Evolutionary conservation across 441 rosid species (phyloP), one percentile per base, ranked within the genome.

Genomic region (Lepidium campestre): DNA sequence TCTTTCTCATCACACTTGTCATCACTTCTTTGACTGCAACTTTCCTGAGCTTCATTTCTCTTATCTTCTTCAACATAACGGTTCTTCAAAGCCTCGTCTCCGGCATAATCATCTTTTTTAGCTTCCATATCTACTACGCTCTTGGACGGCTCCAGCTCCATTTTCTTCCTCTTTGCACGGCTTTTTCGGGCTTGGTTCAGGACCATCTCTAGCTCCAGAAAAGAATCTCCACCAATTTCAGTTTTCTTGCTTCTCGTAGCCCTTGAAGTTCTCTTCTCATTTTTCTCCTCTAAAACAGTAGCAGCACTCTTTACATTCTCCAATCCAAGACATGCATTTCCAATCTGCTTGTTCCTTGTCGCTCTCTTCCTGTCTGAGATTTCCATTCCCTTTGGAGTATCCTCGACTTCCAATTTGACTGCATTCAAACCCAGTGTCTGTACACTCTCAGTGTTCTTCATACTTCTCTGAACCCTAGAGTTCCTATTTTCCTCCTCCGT

Each of bases 391-490:
- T 34, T 49, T 19, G 57, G 66, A 11, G 53, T 67, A 53, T 56
- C 69, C 45, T 53, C 74, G 12, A 25, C 29, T 15, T 76, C 81
- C 53, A 48, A 10, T 42, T 52, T 68, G 3, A 67, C 12, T 5
- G 75, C 41, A 6, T 65, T 62, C 42, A 59, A 60, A 13, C 40
- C 67, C 79, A 45, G 40, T 55, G 63, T 41, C 67, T 60, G 68
- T 13, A 13, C 52, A 18, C 19, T 70, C 15, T 45, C 62, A 20
- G 62, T 76, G 60, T 71, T 77, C 70, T 68, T 77, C 70, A 67
- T 78, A 23, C 61, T 46, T 52, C 80, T 62, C 5, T 77, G 76
- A 66, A 72, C 81, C 75, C 77, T 67, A 49, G 52, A 57, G 20
- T 73, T 72, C 4, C 39, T 68, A 14, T 48, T 59, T 25, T 52